Base-by-base conservation (phyloP, 1,284 basidiomycete genomes). In the Kwoniella shivajii region DNA sequence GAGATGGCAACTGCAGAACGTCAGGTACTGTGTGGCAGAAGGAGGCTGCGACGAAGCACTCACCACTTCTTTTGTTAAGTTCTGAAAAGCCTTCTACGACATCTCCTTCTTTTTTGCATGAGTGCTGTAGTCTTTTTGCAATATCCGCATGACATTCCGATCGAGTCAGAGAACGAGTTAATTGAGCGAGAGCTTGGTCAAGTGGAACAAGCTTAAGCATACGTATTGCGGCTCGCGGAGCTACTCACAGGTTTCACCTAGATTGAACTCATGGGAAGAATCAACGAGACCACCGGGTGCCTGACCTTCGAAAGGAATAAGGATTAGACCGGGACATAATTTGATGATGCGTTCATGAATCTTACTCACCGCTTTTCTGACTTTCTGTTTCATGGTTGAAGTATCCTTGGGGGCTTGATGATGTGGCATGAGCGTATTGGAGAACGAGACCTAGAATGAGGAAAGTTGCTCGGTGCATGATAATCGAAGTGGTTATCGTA, bases 1-100 rank as follows among this genome's bases (percentile, higher is more conserved):
- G 73, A 65, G 26, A 77, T 78, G 5, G 74, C 72, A 11, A 77
- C 76, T 78, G 54, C 6, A 16, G n/a, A n/a, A n/a, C n/a, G n/a
- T n/a, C n/a, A n/a, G n/a, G n/a, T n/a, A n/a, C n/a, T n/a, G n/a
- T n/a, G n/a, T 11, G 9, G 22, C 29, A 14, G 18, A 11, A 46
- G 20, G n/a, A 31, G 20, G n/a, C 24, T 33, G 24, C n/a, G n/a
- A n/a, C n/a, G n/a, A 6, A 3, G 4, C 2, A 43, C 56, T 41
- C 37, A 61, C 59, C 11, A 22, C 38, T 44, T 34, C 50, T 36
- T 27, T 54, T 61, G 5, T 54, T 38, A 3, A 6, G n/a, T 41
- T 61, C 59, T 7, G 53, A 30, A 30, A 59, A 24, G 3, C 22
- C 37, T 6, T 30, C 33, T 26, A 11, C 33, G 7, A 29, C 18